These are phyloP conservation scores for Chlorella sp. DNA, from an alignment of 139 green algal genomes.

Conservation along the genomic window DNA sequence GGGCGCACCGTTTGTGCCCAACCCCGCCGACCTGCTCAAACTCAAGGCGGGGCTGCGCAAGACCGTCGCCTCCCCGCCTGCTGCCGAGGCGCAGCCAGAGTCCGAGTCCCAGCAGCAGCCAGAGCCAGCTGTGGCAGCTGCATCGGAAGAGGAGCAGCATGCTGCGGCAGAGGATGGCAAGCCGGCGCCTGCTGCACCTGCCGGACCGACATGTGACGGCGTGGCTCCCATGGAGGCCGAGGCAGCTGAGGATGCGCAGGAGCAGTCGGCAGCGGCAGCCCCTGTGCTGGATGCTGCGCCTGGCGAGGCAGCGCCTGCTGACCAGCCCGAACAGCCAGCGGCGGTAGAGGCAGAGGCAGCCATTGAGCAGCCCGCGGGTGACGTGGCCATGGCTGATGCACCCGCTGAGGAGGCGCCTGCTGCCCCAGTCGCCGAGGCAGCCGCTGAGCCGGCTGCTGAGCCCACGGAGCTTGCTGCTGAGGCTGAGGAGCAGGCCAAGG, in stretches of 20 bases:
- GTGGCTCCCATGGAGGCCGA: neutral
- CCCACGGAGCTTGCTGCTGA: neutral
- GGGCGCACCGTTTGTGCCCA: slow-evolving; percentile 28
- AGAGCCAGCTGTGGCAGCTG: neutral
- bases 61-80: neutral
- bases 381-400: neutral
- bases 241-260: neutral
- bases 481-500: neutral
- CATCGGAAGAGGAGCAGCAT: neutral
- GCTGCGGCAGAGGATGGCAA: neutral
- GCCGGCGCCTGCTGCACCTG: neutral
- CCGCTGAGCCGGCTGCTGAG: neutral
- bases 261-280: neutral
- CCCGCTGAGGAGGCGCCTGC: neutral
- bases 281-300: too few species aligned
- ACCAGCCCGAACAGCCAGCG: neutral
- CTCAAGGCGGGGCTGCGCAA: slow-evolving; percentile 33
- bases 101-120: neutral
- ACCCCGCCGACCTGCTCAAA: slow-evolving; percentile 38
- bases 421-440: neutral
- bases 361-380: neutral
- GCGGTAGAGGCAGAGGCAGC: neutral
- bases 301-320: neutral
- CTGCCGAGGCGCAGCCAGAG: neutral
- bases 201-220: neutral